These are phyloP conservation scores for Paramecium sexaurelia DNA, from an alignment of 73 alveolate species.

Conservation along the genomic window DNA sequence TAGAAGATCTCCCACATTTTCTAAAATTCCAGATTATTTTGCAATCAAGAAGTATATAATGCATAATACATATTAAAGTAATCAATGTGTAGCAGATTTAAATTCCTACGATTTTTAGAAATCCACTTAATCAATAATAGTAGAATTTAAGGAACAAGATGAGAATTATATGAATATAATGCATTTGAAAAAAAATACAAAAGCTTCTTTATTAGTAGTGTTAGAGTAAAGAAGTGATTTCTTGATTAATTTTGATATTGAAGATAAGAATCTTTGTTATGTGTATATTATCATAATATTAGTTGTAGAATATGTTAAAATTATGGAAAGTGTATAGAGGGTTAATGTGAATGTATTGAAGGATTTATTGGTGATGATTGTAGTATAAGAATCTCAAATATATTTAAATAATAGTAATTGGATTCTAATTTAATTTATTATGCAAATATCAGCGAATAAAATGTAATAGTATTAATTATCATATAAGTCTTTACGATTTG, in stretches of 20 bases:
- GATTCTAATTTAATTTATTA: not conserved
- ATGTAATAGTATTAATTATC: not conserved
- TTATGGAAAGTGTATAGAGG: not conserved
- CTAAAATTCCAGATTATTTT: not conserved
- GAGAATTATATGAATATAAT: not conserved
- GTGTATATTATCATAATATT: not conserved
- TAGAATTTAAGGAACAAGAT: not conserved
- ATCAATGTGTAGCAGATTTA: not conserved
- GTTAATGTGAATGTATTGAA: not conserved
- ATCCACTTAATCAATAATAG: not conserved
- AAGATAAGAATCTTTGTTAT: not conserved
- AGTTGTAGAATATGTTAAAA: not conserved
- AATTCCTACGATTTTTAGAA: not conserved
- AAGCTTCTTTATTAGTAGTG: not conserved
- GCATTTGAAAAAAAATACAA: not conserved
- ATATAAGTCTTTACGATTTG: not conserved
- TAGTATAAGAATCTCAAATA: not conserved
- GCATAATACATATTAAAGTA: not conserved
- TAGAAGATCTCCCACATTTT: not conserved
- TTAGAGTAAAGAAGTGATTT: not conserved
- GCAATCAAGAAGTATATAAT: not conserved
- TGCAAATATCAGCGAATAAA: not conserved
- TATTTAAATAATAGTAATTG: not conserved
- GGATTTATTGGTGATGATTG: not conserved
- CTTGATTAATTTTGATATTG: not conserved